Evolutionary conservation across 352 stramenopile species (phyloP), one percentile per base, ranked within the genome.

Genomic region (Elongisporangium undulatum): DNA sequence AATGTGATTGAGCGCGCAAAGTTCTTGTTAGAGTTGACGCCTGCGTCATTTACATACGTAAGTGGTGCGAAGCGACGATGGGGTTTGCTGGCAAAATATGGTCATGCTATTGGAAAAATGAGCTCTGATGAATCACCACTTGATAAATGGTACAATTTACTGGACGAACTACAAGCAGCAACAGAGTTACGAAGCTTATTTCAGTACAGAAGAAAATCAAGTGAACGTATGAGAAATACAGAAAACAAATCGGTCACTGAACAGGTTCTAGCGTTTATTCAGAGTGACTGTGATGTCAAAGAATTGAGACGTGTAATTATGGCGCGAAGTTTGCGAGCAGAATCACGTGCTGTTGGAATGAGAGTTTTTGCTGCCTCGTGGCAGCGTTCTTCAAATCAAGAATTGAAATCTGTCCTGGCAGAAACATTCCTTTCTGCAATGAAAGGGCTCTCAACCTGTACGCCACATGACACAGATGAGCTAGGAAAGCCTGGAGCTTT

Each of bases 251-350:
- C 82, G 0, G 79, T 91, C 39, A 94, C 85, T 3, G 85, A 94
- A 39, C 79, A 92, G 68, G 81, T 94, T 19, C 73, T 94, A 2
- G 85, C 91, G 51, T 94, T 94, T 63, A 84, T 94, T 58, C 85
- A 94, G 51, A 94, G 85, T 57, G 85, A 92, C 51, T 74, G 86
- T 10, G 82, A 89, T 66, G 62, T 91, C 9, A 39, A 53, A 1
- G 85, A 91, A 23, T 51, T 94, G 10, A 66, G 65, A 21, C 59
- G 71, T 29, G 51, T 85, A 19, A 79, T 94, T 20, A 51, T 58
- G 12, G 51, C 63, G 7, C 72, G 85, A 4, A 89, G 90, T 59
- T 51, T 50, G 15, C 71, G 85, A 57, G 85, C 79, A 17, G 51
- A 26, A 3, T 72, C 63, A 50, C 79, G 85, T 22, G 56, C 63